Percentiles rank a stretch among this genome's conserved stretches.
Conservation (phyloP, 2,329 filamentous ascomycete species). For the Helminthosporium solani region DNA sequence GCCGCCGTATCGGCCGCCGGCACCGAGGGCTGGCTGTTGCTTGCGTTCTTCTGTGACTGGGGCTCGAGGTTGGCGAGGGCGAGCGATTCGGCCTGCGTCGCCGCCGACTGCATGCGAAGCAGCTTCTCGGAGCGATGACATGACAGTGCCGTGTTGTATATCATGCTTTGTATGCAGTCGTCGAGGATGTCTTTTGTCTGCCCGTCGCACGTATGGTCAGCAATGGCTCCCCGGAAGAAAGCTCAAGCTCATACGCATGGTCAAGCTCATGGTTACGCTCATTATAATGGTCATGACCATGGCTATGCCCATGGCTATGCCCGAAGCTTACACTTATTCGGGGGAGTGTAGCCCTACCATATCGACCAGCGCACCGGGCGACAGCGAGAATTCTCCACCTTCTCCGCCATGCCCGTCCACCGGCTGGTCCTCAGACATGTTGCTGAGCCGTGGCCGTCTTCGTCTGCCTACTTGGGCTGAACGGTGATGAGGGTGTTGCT, state of each 20-base stretch:
- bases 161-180: slow-evolving; percentile 73
- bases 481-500: slow-evolving; percentile 5
- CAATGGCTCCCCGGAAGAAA: slow-evolving; percentile 23
- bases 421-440: slow-evolving; percentile 41
- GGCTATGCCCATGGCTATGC: no score
- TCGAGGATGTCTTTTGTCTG: slow-evolving; percentile 60
- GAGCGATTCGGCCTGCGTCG: slow-evolving; percentile 44
- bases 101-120: slow-evolving; percentile 65
- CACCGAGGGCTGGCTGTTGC: slow-evolving; percentile 54
- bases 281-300: no score
- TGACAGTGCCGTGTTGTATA: slow-evolving; percentile 72
- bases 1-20: slow-evolving; percentile 61
- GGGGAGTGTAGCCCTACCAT: slow-evolving; percentile 28
- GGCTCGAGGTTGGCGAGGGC: slow-evolving; percentile 40
- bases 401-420: slow-evolving; percentile 31
- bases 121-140: slow-evolving; percentile 78
- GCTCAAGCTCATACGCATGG: no score
- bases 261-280: no score
- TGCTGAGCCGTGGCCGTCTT: slow-evolving; percentile 19
- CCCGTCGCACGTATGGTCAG: slow-evolving; percentile 18
- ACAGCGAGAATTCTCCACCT: slow-evolving; percentile 26
- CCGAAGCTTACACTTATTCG: no score
- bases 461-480: slow-evolving; percentile 16
- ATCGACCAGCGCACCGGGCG: slow-evolving; percentile 31
- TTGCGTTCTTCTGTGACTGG: slow-evolving; percentile 31